Conservation (phyloP, 1,284 basidiomycete species). For the Stereum hirsutum region DNA sequence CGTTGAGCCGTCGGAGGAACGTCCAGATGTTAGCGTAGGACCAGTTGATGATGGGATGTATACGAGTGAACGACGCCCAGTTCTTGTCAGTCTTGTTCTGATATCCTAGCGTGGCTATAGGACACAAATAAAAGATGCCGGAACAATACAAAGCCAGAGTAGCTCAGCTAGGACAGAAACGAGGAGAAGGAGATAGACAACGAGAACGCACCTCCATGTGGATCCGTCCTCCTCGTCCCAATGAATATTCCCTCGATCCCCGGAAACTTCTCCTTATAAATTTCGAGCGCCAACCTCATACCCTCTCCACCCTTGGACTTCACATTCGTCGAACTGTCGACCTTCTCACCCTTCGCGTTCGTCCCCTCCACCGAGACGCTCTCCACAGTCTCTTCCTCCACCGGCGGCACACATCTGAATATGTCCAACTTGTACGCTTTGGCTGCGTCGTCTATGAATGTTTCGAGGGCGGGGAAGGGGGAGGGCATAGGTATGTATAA, state of each 20-base stretch:
- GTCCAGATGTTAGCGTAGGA: conserved; percentile 84
- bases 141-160: too few relatives aligned
- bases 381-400: conserved; percentile 28
- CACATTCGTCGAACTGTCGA: conserved; percentile 15
- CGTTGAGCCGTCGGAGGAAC: conserved; percentile 68
- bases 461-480: conserved; percentile 80
- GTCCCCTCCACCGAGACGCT: conserved; percentile 24
- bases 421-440: conserved; percentile 75
- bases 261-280: conserved; percentile 63
- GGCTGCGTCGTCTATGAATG: conserved; percentile 67
- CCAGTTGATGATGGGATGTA: conserved; percentile 98
- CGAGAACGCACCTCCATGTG: conserved; percentile 70
- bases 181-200: conserved; percentile 2
- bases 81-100: conserved; percentile 76
- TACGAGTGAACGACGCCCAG: conserved; percentile 60
- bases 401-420: conserved; percentile 43
- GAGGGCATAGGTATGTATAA: conserved; percentile 89
- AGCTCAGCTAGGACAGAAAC: conserved; percentile 3
- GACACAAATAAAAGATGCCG: conserved; percentile 1
- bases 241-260: conserved; percentile 78
- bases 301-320: conserved; percentile 58
- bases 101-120: conserved; percentile 54
- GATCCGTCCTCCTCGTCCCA: conserved; percentile 83
- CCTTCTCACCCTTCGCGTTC: conserved; percentile 16
- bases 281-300: conserved; percentile 76